Conservation (phyloP, 305 asterid genomes). For the Fraxinus floribunda region DNA sequence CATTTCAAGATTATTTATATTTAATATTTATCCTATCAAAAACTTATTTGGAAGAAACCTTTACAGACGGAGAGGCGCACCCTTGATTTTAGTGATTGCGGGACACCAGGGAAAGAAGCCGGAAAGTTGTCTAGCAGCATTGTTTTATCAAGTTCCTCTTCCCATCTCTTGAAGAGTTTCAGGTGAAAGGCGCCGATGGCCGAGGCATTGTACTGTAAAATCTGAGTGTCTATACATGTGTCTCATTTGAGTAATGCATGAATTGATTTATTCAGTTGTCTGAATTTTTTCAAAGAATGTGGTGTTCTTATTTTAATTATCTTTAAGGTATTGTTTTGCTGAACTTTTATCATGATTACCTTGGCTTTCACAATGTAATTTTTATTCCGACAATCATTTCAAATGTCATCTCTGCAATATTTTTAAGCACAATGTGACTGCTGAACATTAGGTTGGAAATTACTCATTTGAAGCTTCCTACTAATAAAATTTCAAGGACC, state of each 20-base stretch:
- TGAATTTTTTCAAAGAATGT: not conserved
- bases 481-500: not conserved
- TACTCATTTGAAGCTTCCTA: too few species aligned
- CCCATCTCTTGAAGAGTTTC: constrained; percentile 72
- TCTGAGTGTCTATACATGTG: constrained; percentile 10
- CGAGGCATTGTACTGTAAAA: constrained; percentile 12
- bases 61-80: constrained; percentile 72
- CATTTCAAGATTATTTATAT: not conserved
- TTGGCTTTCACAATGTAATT: not conserved
- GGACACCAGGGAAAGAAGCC: constrained; percentile 60
- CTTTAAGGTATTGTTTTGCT: not conserved
- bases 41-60: not conserved
- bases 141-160: constrained; percentile 62
- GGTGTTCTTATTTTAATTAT: not conserved
- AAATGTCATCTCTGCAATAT: not conserved
- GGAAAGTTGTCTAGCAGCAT: constrained; percentile 35
- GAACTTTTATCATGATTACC: not conserved
- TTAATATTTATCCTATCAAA: not conserved
- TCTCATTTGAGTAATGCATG: constrained; percentile 25
- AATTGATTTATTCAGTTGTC: constrained; percentile 21
- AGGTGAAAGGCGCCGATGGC: constrained; percentile 40
- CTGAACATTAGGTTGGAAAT: too few species aligned
- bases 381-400: not conserved
- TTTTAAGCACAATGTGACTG: not conserved
- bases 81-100: constrained; percentile 88